These are phyloP conservation scores for Rhodotorula sp. DNA, from an alignment of 1,284 basidiomycete genomes.

Conservation along the genomic window DNA sequence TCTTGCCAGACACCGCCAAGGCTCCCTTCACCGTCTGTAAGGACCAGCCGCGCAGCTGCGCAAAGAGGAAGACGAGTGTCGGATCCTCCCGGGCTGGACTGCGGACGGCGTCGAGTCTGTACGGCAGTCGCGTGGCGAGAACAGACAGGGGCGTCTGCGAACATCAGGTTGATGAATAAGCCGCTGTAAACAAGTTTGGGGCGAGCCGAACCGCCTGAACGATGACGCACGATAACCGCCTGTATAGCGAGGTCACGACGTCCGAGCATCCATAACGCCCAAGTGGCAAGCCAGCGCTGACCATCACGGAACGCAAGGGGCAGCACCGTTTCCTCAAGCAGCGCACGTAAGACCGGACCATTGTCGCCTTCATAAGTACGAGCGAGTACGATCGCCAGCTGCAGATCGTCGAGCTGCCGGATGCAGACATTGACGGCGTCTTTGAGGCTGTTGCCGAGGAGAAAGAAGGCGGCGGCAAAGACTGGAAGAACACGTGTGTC, in stretches of 20 bases:
- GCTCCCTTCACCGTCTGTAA: constrained; percentile 87
- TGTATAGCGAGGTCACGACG: constrained; percentile 80
- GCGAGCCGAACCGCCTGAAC: neutral
- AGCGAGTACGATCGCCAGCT: constrained; percentile 82
- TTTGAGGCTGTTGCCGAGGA: constrained; percentile 80
- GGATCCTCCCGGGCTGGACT: constrained; percentile 88
- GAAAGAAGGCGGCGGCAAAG: constrained; percentile 96
- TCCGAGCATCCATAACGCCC: constrained; percentile 90
- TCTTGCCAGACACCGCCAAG: constrained; percentile 77
- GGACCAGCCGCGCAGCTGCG: constrained; percentile 82
- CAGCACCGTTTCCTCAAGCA: constrained; percentile 71
- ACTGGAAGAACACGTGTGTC: constrained; percentile 55
- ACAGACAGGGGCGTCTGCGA: constrained; percentile 73
- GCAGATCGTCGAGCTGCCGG: constrained; percentile 81
- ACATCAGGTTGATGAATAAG: neutral
- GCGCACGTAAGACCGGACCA: constrained; percentile 69
- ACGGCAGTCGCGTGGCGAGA: constrained; percentile 58
- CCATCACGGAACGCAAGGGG: constrained; percentile 80
- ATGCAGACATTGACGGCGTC: constrained; percentile 92
- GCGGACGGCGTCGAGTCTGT: constrained; percentile 61
- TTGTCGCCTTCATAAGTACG: constrained; percentile 77
- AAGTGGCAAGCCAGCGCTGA: constrained; percentile 92
- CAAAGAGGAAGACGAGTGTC: constrained; percentile 80
- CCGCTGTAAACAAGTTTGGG: no score
- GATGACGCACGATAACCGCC: constrained; percentile 65